phyloP scores from a whole-genome alignment of 768 basidiomycete genomes.

The Podaxis rugospora region DNA sequence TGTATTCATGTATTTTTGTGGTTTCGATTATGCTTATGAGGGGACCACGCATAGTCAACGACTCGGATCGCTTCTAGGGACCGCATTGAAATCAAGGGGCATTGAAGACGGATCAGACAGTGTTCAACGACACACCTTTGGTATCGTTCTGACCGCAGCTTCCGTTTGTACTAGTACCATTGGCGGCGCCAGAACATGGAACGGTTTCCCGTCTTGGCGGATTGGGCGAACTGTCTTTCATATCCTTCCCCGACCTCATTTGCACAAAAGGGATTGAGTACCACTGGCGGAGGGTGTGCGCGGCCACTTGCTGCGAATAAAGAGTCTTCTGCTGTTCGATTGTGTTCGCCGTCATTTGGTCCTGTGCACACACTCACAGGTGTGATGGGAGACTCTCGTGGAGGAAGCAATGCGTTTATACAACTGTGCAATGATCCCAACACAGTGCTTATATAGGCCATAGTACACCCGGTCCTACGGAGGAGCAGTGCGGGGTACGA shows the following conservation, averaged over 20 bases:
- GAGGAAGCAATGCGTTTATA: conserved; percentile 8
- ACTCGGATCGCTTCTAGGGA: background rate
- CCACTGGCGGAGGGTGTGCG: conserved; percentile 39
- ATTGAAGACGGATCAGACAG: background rate
- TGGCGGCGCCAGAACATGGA: background rate
- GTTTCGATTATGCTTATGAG: background rate
- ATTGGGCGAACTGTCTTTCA: background rate
- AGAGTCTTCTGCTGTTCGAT: conserved; percentile 32
- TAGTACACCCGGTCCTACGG: background rate
- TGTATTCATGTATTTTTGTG: background rate
- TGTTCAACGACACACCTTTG: background rate
- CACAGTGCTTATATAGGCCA: background rate
- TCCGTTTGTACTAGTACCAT: background rate
- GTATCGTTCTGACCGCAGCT: background rate
- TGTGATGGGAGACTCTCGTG: conserved; percentile 6
- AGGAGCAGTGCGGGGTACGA: conserved; percentile 7
- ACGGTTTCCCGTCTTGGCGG: background rate
- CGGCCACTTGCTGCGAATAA: conserved; percentile 38
- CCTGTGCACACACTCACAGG: conserved; percentile 4
- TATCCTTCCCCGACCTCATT: background rate
- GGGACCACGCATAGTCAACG: background rate
- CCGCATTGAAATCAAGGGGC: background rate
- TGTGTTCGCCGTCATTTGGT: conserved; percentile 20
- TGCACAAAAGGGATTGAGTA: conserved; percentile 15
- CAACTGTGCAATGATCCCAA: conserved; percentile 1